phyloP scores from a whole-genome alignment of 495 filamentous ascomycete species.

The Polyplosphaeria fusca region DNA sequence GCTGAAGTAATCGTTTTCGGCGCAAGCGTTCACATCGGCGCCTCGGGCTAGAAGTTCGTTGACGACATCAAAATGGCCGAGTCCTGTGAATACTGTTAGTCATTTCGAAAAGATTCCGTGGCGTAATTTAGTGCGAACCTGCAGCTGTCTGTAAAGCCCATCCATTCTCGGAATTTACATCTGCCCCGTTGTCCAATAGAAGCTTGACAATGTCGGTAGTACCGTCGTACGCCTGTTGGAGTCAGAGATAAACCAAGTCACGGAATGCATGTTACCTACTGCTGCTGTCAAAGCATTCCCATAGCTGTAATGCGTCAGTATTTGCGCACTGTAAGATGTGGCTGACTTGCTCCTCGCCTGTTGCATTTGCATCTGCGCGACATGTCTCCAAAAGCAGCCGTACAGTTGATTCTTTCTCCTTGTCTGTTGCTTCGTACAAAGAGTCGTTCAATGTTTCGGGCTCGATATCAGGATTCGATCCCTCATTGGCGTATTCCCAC shows the following conservation, averaged over 20 bases:
- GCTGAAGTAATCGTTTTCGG: background rate
- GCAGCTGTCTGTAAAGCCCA: slow-evolving; percentile 33
- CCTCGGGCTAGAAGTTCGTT: slow-evolving; percentile 14
- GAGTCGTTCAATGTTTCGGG: slow-evolving; percentile 5
- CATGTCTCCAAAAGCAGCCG: background rate
- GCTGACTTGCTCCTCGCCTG: background rate
- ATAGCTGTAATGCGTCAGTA: background rate
- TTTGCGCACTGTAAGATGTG: background rate
- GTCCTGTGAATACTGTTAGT: too few species aligned
- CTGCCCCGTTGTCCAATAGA: slow-evolving; percentile 6
- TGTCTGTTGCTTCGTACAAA: slow-evolving; percentile 9
- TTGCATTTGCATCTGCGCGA: slow-evolving; percentile 14
- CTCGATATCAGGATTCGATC: background rate
- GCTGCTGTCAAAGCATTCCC: slow-evolving; percentile 21
- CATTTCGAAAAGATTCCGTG: too few species aligned
- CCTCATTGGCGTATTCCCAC: slow-evolving; percentile 4
- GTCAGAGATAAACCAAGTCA: too few species aligned
- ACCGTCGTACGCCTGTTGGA: slow-evolving; percentile 13
- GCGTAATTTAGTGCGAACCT: too few species aligned
- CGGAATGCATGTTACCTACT: too few species aligned
- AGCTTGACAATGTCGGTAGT: background rate
- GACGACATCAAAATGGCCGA: slow-evolving; percentile 3
- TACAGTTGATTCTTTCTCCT: slow-evolving; percentile 5
- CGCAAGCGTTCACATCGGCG: slow-evolving; percentile 19
- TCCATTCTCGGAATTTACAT: slow-evolving; percentile 6